Evolutionary conservation across 2,329 filamentous ascomycete genomes (phyloP).

Genomic region (Colletotrichum filicis): DNA sequence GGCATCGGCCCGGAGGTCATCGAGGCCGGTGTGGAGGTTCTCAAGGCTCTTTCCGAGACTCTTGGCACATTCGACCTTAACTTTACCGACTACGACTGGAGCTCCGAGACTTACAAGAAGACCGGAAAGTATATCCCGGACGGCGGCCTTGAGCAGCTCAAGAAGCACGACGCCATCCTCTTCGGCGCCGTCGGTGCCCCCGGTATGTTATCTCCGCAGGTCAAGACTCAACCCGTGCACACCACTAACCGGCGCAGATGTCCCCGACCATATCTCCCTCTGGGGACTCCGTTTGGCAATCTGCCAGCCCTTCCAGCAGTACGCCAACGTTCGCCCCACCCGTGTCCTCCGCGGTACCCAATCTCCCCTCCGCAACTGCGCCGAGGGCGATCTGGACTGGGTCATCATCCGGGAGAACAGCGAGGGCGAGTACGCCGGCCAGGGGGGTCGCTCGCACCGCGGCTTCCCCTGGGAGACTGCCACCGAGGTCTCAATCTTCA

Average conservation of each 20-base stretch:
- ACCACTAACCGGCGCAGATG: constrained; percentile 49
- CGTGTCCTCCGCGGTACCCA: constrained; percentile 66
- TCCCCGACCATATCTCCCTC: constrained; percentile 74
- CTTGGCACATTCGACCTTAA: constrained; percentile 69
- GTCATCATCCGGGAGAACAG: constrained; percentile 74
- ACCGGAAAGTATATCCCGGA: constrained; percentile 74
- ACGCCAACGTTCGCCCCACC: constrained; percentile 73
- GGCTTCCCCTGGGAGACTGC: constrained; percentile 68
- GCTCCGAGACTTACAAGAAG: constrained; percentile 72
- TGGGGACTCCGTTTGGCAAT: constrained; percentile 73
- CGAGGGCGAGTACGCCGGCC: constrained; percentile 73
- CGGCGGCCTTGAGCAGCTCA: constrained; percentile 57
- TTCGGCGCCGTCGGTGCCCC: constrained; percentile 46
- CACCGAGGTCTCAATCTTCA: constrained; percentile 73
- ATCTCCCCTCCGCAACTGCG: constrained; percentile 63
- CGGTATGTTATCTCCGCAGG: neutral
- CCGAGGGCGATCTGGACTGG: constrained; percentile 69
- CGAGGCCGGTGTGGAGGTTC: constrained; percentile 67
- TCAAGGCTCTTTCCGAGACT: constrained; percentile 63
- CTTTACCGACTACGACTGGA: constrained; percentile 75
- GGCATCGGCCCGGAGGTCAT: constrained; percentile 75
- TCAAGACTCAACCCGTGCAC: too few species aligned
- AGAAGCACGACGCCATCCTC: constrained; percentile 43
- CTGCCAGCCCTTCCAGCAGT: constrained; percentile 72
- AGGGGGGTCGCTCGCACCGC: constrained; percentile 69